phyloP scores from a whole-genome alignment of 2,329 filamentous ascomycete genomes.

The Zymoseptoria ardabiliae region DNA sequence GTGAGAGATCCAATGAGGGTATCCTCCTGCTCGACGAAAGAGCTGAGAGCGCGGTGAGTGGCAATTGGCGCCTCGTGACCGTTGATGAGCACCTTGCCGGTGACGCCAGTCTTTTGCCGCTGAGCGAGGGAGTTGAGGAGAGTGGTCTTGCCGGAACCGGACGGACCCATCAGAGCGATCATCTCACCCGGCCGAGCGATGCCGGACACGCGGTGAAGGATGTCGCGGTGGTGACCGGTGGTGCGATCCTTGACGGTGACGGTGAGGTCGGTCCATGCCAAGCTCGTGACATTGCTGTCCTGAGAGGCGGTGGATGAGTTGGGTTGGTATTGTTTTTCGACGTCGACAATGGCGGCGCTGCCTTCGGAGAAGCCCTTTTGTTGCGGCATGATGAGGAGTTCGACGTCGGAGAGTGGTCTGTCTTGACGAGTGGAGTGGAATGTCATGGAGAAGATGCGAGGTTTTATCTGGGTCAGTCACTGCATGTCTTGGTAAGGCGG shows the following conservation, averaged over 20 bases:
- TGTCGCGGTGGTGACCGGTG: conserved; percentile 48
- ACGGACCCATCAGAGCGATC: conserved; percentile 71
- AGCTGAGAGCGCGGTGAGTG: conserved; percentile 48
- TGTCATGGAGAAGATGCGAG: conserved; percentile 4
- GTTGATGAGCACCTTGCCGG: conserved; percentile 53
- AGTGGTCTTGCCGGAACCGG: conserved; percentile 67
- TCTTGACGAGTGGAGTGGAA: conserved; percentile 8
- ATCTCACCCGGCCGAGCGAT: conserved; percentile 53
- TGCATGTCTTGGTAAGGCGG: background rate
- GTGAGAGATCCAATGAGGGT: conserved; percentile 71
- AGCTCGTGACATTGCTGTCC: conserved; percentile 50
- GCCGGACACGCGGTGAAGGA: conserved; percentile 13
- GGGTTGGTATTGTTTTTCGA: conserved; percentile 11
- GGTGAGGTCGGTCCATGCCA: conserved; percentile 57
- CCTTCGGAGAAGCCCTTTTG: background rate
- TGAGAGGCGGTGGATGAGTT: background rate
- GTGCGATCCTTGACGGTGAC: conserved; percentile 63
- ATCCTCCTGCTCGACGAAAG: conserved; percentile 81
- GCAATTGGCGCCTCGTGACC: conserved; percentile 34
- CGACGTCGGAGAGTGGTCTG: conserved; percentile 10
- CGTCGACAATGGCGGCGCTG: conserved; percentile 9
- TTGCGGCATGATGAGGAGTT: conserved; percentile 15
- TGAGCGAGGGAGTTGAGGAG: conserved; percentile 69
- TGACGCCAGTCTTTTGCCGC: conserved; percentile 43
- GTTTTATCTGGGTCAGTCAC: background rate